Conservation (phyloP, 352 stramenopile genomes). For the Globisporangium ultimum region DNA sequence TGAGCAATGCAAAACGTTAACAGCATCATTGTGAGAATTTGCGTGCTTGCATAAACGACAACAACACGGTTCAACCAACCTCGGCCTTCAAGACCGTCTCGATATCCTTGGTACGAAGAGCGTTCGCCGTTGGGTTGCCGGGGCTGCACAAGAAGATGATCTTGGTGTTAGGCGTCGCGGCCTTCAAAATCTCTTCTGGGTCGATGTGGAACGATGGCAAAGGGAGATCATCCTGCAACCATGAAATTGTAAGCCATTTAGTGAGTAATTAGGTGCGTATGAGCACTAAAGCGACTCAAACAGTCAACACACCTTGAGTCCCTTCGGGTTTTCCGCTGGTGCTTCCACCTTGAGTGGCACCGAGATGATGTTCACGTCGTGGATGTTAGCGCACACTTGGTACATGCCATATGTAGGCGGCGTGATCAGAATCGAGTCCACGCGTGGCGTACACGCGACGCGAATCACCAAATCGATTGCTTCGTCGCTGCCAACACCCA, state of each 20-base stretch:
- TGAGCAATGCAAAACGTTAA: not conserved
- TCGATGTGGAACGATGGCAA: slow-evolving; percentile 84
- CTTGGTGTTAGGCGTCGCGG: slow-evolving; percentile 90
- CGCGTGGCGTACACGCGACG: slow-evolving; percentile 93
- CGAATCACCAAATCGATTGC: slow-evolving; percentile 98
- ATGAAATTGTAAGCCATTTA: not conserved
- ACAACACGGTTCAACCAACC: slow-evolving; percentile 22
- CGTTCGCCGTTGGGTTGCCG: slow-evolving; percentile 97
- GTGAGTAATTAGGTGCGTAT: too few relatives aligned
- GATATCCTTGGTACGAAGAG: slow-evolving; percentile 89
- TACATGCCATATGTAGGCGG: slow-evolving; percentile 99
- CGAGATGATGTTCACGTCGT: slow-evolving; percentile 94
- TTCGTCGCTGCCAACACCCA: slow-evolving; percentile 98
- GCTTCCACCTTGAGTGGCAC: slow-evolving; percentile 88
- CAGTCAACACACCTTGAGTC: slow-evolving; percentile 40
- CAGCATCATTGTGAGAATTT: not conserved
- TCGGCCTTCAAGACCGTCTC: slow-evolving; percentile 82
- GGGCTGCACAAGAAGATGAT: slow-evolving; percentile 98
- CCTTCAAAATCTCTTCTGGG: slow-evolving; percentile 81
- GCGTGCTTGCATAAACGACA: not conserved
- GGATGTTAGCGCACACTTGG: slow-evolving; percentile 97
- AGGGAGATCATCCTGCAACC: slow-evolving; percentile 27
- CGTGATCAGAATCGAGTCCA: slow-evolving; percentile 95
- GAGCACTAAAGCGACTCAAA: not conserved
- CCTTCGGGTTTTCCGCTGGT: slow-evolving; percentile 53